Conservation (phyloP, 2,329 filamentous ascomycete species). For the Colletotrichum cuscutae region DNA sequence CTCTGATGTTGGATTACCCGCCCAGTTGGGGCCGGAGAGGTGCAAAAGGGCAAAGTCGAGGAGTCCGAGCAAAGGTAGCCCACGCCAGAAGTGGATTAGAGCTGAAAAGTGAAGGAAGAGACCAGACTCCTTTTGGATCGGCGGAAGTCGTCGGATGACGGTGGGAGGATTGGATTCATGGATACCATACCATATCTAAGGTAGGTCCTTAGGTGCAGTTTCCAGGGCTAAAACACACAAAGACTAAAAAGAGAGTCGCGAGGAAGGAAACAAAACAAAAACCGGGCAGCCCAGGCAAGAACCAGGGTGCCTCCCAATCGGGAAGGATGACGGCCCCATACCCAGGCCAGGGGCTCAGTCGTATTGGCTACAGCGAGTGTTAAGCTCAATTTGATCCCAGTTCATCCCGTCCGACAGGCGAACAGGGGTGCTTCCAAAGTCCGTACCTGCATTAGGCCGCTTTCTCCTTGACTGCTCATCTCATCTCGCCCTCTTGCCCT, state of each 20-base stretch:
- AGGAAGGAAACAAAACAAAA: slow-evolving; percentile 19
- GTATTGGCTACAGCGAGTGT: slow-evolving; percentile 8
- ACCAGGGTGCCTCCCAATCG: neutral
- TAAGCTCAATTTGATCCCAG: slow-evolving; percentile 20
- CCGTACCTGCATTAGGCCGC: slow-evolving; percentile 28
- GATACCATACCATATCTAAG: no score
- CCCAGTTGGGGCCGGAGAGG: slow-evolving; percentile 7
- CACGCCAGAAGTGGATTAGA: neutral
- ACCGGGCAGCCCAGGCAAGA: neutral
- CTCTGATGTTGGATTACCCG: neutral
- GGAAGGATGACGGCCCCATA: neutral
- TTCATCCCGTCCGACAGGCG: slow-evolving; percentile 8
- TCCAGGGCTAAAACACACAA: slow-evolving; percentile 1
- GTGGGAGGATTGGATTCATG: neutral
- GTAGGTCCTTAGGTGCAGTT: neutral
- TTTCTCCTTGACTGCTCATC: neutral
- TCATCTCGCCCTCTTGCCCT: neutral
- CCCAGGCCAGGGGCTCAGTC: neutral
- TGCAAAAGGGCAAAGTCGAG: neutral
- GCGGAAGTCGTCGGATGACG: slow-evolving; percentile 18
- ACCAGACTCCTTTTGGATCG: slow-evolving; percentile 5
- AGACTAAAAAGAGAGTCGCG: neutral
- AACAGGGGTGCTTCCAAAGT: neutral
- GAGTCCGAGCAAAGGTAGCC: slow-evolving; percentile 7
- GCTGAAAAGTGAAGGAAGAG: neutral